A percentile compares a stretch with the other conserved stretches of the same genome.
Evolutionary conservation across 1,139 yeast species (phyloP).

Genomic region (Martiniozyma asiatica): DNA sequence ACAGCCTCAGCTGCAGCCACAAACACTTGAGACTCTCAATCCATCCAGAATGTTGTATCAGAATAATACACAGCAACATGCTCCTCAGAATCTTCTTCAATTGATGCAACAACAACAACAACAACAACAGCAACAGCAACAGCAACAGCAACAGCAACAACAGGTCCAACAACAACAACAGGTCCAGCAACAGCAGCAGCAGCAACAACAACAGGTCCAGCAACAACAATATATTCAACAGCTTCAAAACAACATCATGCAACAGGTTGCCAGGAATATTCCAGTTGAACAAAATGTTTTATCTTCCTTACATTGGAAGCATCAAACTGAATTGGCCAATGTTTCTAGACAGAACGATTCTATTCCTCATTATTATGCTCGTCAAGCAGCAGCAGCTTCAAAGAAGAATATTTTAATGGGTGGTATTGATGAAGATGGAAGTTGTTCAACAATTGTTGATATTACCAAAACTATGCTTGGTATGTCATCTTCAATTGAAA

Average conservation of each 20-base stretch:
- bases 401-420: constrained; percentile 26
- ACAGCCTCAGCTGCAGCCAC: too few species aligned
- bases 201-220: constrained; percentile 16
- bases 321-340: constrained; percentile 72
- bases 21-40: constrained; percentile 20
- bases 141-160: constrained; percentile 12
- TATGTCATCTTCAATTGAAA: too few species aligned
- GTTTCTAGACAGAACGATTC: constrained; percentile 60
- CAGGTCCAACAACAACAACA: constrained; percentile 13
- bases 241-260: constrained; percentile 16
- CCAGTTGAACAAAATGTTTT: constrained; percentile 29
- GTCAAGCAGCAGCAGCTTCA: constrained; percentile 81
- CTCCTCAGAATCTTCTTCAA: constrained; percentile 15
- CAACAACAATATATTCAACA: constrained; percentile 13
- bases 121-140: constrained; percentile 10
- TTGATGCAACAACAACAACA: constrained; percentile 11
- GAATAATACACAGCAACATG: constrained; percentile 27
- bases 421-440: constrained; percentile 8
- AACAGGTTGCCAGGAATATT: constrained; percentile 16
- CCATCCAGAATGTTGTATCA: constrained; percentile 27
- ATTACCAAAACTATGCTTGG: constrained; percentile 39
- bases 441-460: constrained; percentile 34
- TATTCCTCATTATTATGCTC: constrained; percentile 75
- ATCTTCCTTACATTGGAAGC: constrained; percentile 66
- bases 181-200: constrained; percentile 21